A percentile compares a stretch with the other conserved stretches of the same genome.
Evolutionary conservation across 192 early-diverging fungal genomes (phyloP).

Genomic region (Obelidium mucronatum): DNA sequence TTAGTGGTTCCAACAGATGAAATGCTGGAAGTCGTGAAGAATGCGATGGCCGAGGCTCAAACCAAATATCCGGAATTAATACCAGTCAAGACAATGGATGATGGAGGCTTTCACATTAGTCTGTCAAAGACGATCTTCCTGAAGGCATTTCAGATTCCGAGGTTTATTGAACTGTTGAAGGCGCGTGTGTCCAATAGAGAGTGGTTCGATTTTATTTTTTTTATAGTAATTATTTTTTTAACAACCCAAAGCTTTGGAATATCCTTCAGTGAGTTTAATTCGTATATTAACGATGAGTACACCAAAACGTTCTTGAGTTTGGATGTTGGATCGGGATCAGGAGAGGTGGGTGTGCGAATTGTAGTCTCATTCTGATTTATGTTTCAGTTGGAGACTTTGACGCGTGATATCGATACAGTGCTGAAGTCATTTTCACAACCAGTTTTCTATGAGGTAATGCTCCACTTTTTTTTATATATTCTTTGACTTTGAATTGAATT

Average conservation of each 20-base stretch:
- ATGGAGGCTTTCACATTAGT: slow-evolving; percentile 23
- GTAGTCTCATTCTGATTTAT: neutral
- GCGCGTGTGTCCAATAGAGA: neutral
- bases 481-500: too few relatives aligned
- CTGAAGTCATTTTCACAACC: slow-evolving; percentile 18
- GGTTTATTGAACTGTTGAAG: slow-evolving; percentile 9
- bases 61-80: neutral
- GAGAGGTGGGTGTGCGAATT: neutral
- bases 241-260: neutral
- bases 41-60: neutral
- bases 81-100: neutral
- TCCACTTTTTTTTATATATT: slow-evolving; percentile 5
- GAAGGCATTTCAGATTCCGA: slow-evolving; percentile 22
- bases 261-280: slow-evolving; percentile 6
- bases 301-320: slow-evolving; percentile 27
- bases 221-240: neutral
- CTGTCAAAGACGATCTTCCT: slow-evolving; percentile 21
- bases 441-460: slow-evolving; percentile 13
- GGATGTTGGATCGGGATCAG: slow-evolving; percentile 14
- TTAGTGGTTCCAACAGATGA: slow-evolving; percentile 12
- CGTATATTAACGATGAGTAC: slow-evolving; percentile 18
- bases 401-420: neutral
- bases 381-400: slow-evolving; percentile 4
- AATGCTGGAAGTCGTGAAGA: neutral
- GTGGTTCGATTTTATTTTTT: neutral